Conservation (phyloP, 2,329 filamentous ascomycete genomes). For the Fusarium mangiferae region DNA sequence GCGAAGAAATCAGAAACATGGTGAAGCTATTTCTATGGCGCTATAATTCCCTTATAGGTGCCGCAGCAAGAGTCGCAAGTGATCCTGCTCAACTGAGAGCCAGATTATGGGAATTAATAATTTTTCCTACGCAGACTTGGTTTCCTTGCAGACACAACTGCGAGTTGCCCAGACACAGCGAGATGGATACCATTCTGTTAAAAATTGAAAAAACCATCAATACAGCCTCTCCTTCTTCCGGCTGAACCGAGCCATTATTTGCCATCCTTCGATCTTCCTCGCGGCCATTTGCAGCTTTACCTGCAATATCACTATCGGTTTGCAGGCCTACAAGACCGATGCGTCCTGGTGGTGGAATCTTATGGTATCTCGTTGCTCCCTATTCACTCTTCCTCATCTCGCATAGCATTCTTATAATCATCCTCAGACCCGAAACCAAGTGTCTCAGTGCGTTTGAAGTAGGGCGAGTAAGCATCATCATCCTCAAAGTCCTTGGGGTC, state of each 20-base stretch:
- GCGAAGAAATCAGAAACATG: fast-evolving
- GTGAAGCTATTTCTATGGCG: fast-evolving
- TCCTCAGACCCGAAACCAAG: background rate
- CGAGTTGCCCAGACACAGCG: fast-evolving
- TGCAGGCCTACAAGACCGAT: fast-evolving
- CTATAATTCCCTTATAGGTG: fast-evolving
- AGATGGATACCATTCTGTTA: background rate
- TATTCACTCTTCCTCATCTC: background rate
- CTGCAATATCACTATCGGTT: fast-evolving
- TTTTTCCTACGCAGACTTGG: background rate
- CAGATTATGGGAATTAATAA: fast-evolving
- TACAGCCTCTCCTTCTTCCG: no score
- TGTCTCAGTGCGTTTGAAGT: fast-evolving
- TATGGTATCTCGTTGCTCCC: background rate
- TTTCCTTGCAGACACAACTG: background rate
- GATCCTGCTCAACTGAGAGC: background rate
- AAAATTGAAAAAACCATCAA: no score
- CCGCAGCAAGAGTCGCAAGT: fast-evolving
- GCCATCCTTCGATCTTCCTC: fast-evolving
- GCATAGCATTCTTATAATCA: background rate
- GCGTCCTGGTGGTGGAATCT: fast-evolving
- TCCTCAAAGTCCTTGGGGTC: background rate
- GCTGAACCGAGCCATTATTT: fast-evolving
- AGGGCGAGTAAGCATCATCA: background rate
- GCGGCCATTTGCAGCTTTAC: fast-evolving